Conservation (phyloP, 495 filamentous ascomycete genomes). For the Neurospora tetrasperma region DNA sequence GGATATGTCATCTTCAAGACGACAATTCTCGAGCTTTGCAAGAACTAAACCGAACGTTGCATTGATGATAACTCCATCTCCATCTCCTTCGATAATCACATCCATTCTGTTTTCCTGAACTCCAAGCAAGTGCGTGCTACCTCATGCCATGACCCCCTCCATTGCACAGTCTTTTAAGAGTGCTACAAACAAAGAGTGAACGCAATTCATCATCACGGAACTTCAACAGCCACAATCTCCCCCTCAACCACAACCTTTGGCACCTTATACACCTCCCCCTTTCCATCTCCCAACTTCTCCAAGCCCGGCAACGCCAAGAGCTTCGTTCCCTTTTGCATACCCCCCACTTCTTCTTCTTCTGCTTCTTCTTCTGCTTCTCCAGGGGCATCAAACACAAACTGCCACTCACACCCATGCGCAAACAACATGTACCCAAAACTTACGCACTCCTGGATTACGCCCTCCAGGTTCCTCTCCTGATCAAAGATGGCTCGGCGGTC, state of each 20-base stretch:
- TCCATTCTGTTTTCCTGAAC: neutral
- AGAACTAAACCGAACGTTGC: neutral
- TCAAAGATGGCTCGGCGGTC: slow-evolving; percentile 18
- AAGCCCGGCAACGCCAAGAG: neutral
- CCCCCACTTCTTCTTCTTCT: neutral
- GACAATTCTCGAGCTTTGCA: neutral
- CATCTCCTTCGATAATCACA: neutral
- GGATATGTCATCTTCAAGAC: neutral
- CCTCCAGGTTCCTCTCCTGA: slow-evolving; percentile 24
- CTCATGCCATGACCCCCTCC: neutral
- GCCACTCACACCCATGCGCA: slow-evolving; percentile 24
- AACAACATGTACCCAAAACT: slow-evolving; percentile 26
- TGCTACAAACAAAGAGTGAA: neutral
- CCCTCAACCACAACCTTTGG: neutral
- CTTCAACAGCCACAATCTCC: neutral
- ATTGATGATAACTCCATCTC: neutral
- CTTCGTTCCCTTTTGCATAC: neutral
- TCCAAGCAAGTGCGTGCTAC: neutral
- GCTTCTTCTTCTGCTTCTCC: neutral
- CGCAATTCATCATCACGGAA: neutral
- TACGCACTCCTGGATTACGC: slow-evolving; percentile 23
- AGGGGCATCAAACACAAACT: slow-evolving; percentile 4
- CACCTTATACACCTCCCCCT: neutral
- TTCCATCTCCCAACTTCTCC: neutral
- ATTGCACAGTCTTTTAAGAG: neutral